Conservation (phyloP, 805 yeast genomes). For the Myxozyma sirexii region DNA sequence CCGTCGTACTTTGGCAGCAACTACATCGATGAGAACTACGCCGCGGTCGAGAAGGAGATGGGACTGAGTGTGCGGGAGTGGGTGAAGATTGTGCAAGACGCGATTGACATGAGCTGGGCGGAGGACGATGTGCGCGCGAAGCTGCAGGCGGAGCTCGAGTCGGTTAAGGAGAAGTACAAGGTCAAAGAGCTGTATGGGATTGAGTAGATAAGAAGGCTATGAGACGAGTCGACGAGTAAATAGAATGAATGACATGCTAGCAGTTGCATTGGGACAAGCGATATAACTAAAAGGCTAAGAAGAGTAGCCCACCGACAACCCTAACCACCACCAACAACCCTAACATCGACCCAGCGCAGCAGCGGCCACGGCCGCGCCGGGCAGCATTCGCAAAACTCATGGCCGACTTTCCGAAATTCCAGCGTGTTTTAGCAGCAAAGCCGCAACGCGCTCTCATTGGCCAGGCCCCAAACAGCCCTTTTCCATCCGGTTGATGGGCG, state of each 20-base stretch:
- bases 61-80: conserved; percentile 63
- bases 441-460: conserved; percentile 13
- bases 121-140: conserved; percentile 53
- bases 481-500: conserved; percentile 7
- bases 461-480: neutral
- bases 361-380: no score
- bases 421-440: conserved; percentile 5
- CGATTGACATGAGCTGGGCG: conserved; percentile 76
- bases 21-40: conserved; percentile 76
- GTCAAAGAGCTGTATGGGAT: conserved; percentile 32
- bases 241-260: neutral
- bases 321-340: no score
- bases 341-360: no score
- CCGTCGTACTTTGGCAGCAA: conserved; percentile 81
- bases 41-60: conserved; percentile 65
- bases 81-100: conserved; percentile 64
- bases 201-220: neutral
- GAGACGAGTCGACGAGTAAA: neutral
- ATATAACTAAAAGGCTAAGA: no score
- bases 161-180: conserved; percentile 29
- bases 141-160: conserved; percentile 43
- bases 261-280: no score
- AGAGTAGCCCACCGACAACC: no score
- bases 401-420: conserved; percentile 9
- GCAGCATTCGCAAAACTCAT: conserved; percentile 3